Conservation (phyloP, 305 asterid species). For the Striga hermonthica region DNA sequence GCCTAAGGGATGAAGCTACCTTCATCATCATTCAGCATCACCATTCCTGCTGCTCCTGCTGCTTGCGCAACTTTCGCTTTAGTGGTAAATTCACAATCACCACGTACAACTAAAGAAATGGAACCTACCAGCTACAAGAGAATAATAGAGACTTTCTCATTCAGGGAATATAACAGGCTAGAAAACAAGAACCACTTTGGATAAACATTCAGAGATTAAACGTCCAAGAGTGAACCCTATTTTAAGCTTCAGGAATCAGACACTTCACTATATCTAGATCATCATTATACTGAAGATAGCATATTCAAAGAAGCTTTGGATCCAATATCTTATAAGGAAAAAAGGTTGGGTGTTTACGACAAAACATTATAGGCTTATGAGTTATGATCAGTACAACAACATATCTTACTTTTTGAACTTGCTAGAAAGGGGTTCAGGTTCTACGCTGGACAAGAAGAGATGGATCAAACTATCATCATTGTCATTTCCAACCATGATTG, state of each 20-base stretch:
- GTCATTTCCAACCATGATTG: too few species aligned
- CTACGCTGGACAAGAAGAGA: too few species aligned
- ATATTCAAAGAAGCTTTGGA: background rate
- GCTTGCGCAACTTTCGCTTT: slow-evolving; percentile 83
- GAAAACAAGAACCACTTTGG: slow-evolving; percentile 12
- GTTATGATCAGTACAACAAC: too few species aligned
- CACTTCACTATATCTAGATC: slow-evolving; percentile 16
- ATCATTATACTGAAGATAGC: slow-evolving; percentile 15
- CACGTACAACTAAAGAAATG: slow-evolving; percentile 69
- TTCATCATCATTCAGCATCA: slow-evolving; percentile 74
- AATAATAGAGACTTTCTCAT: slow-evolving; percentile 25
- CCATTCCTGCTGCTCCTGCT: slow-evolving; percentile 76
- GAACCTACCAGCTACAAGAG: slow-evolving; percentile 63
- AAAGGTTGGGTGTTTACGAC: too few species aligned
- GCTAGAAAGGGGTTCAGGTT: too few species aligned
- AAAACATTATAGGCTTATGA: too few species aligned
- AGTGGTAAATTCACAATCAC: slow-evolving; percentile 75
- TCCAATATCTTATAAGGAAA: too few species aligned
- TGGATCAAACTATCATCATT: too few species aligned
- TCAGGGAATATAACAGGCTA: slow-evolving; percentile 17
- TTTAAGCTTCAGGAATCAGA: slow-evolving; percentile 7
- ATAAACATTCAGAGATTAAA: slow-evolving; percentile 19
- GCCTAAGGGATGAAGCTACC: slow-evolving; percentile 49
- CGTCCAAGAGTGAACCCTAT: slow-evolving; percentile 20
- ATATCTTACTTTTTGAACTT: too few species aligned